Conservation (phyloP, 192 early-diverging fungal species). For the Coemansia sp. region DNA sequence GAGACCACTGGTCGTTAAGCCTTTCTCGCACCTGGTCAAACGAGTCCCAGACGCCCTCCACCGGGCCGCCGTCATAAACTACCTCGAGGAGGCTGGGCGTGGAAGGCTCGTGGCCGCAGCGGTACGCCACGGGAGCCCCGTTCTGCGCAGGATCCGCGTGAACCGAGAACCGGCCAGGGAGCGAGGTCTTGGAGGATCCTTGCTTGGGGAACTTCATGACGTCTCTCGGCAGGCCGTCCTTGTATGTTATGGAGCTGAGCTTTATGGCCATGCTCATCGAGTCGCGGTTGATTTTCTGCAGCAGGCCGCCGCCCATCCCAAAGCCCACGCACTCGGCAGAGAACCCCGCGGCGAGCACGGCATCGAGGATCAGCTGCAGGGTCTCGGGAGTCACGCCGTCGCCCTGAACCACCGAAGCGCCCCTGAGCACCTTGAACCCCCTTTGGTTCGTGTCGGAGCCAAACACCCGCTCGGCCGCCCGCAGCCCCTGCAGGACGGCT, state of each 20-base stretch:
- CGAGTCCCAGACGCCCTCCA: slow-evolving; percentile 54
- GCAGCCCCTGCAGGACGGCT: slow-evolving; percentile 68
- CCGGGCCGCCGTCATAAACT: slow-evolving; percentile 64
- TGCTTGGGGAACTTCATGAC: slow-evolving; percentile 87
- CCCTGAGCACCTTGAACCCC: slow-evolving; percentile 74
- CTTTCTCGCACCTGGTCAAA: slow-evolving; percentile 62
- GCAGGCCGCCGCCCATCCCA: slow-evolving; percentile 85
- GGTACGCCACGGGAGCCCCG: slow-evolving; percentile 40
- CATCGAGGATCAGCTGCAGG: slow-evolving; percentile 58
- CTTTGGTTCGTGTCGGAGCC: slow-evolving; percentile 66
- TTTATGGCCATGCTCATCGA: slow-evolving; percentile 86
- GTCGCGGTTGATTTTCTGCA: slow-evolving; percentile 86
- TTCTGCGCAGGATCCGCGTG: slow-evolving; percentile 20
- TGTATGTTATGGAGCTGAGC: slow-evolving; percentile 65
- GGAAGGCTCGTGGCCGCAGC: slow-evolving; percentile 10
- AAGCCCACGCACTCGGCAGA: slow-evolving; percentile 72
- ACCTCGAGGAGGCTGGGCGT: slow-evolving; percentile 53
- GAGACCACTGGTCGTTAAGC: slow-evolving; percentile 58
- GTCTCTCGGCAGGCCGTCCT: slow-evolving; percentile 63
- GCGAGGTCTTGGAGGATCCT: slow-evolving; percentile 66
- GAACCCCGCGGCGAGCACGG: slow-evolving; percentile 60
- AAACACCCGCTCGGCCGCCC: slow-evolving; percentile 71
- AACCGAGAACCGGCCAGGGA: slow-evolving; percentile 64
- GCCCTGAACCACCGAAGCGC: slow-evolving; percentile 78
- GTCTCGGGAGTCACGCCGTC: slow-evolving; percentile 68